Percentiles rank a stretch among this genome's conserved stretches.
These are phyloP conservation scores for Hemileccinum impolitum DNA, from an alignment of 768 basidiomycete genomes.

Conservation along the genomic window DNA sequence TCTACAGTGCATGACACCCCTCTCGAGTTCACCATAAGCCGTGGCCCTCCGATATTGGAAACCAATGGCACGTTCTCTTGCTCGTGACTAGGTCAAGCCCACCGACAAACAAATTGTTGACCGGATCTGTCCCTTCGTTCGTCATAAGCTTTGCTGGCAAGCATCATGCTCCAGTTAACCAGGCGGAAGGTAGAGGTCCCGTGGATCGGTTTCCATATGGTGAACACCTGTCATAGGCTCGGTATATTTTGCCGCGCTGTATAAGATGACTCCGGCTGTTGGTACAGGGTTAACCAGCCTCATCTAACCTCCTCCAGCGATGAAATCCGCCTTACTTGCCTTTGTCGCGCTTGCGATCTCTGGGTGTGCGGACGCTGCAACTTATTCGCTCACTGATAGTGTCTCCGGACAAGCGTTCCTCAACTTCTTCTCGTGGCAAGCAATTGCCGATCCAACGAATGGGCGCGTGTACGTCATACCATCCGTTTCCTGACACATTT, in stretches of 20 bases:
- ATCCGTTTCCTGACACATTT: neutral
- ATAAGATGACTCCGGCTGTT: slow-evolving; percentile 11
- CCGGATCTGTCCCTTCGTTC: neutral
- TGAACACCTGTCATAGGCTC: neutral
- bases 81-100: neutral
- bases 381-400: slow-evolving; percentile 44
- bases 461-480: slow-evolving; percentile 29
- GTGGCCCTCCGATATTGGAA: neutral
- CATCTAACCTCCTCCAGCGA: neutral
- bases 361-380: slow-evolving; percentile 32
- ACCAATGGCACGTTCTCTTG: neutral
- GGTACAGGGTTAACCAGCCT: neutral
- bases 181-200: neutral
- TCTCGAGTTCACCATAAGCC: neutral
- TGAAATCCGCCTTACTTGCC: slow-evolving; percentile 3
- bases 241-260: neutral
- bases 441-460: slow-evolving; percentile 32
- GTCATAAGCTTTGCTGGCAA: slow-evolving; percentile 2
- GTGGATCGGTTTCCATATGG: neutral
- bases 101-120: neutral
- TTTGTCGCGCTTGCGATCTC: slow-evolving; percentile 8
- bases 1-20: neutral
- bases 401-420: slow-evolving; percentile 52
- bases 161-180: neutral
- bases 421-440: slow-evolving; percentile 26